These are phyloP conservation scores for Leishmania martiniquensis DNA, from an alignment of 208 protist species.

Conservation along the genomic window DNA sequence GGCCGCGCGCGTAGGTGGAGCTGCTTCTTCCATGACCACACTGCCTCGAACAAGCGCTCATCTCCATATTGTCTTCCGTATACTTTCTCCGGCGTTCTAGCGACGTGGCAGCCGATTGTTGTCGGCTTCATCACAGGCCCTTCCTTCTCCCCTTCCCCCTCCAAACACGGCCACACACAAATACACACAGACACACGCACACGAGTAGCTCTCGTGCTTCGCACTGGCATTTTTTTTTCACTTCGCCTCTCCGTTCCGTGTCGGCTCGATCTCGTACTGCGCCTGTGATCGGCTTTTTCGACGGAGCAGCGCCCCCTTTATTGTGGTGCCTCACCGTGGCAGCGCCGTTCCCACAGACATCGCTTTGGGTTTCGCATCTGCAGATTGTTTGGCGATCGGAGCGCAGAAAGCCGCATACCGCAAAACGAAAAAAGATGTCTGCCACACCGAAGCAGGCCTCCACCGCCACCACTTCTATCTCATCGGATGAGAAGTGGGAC, in stretches of 20 bases:
- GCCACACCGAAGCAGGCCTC: conserved; percentile 2
- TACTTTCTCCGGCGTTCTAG: too few relatives aligned
- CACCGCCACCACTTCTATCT: conserved; percentile 29
- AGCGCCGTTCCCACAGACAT: background rate
- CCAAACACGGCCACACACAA: background rate
- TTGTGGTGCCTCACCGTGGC: background rate
- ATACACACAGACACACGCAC: background rate
- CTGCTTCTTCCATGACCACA: too few relatives aligned
- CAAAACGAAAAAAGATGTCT: background rate
- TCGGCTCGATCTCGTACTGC: background rate
- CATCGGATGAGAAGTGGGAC: conserved; percentile 90
- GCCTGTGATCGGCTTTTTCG: background rate
- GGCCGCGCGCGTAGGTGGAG: background rate
- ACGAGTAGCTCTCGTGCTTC: background rate
- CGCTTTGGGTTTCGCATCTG: background rate
- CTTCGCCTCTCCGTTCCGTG: background rate
- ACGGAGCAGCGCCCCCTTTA: background rate
- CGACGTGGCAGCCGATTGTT: too few relatives aligned
- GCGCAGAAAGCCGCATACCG: too few relatives aligned
- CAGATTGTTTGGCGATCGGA: too few relatives aligned
- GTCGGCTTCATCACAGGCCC: too few relatives aligned
- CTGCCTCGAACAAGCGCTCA: too few relatives aligned
- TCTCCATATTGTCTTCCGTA: too few relatives aligned
- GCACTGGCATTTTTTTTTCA: background rate
- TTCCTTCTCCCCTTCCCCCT: too few relatives aligned